Conservation (phyloP, 2,329 filamentous ascomycete genomes). For the Periconia digitata region DNA sequence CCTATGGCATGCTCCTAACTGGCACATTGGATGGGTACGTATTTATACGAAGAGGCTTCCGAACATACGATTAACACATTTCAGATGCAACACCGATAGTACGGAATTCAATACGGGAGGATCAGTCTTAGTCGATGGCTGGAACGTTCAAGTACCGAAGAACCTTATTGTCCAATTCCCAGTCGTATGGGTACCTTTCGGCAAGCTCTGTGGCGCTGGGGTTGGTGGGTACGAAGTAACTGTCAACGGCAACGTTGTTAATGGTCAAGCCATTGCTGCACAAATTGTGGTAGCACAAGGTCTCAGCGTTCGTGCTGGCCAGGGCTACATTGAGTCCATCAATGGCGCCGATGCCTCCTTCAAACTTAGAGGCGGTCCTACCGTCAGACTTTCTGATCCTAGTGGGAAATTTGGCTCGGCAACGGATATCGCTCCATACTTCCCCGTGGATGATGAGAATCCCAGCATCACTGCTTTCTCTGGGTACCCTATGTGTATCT, state of each 20-base stretch:
- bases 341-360: constrained; percentile 36
- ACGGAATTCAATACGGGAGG: constrained; percentile 50
- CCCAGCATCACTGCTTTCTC: constrained; percentile 53
- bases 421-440: constrained; percentile 36
- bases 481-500: constrained; percentile 57
- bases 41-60: background rate
- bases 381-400: constrained; percentile 49
- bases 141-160: constrained; percentile 50
- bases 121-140: constrained; percentile 49
- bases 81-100: constrained; percentile 22
- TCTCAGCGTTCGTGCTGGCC: constrained; percentile 38
- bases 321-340: constrained; percentile 41
- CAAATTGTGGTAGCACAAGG: constrained; percentile 42
- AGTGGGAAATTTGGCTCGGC: constrained; percentile 45
- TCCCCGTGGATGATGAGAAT: constrained; percentile 53
- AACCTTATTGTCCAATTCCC: constrained; percentile 56
- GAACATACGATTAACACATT: background rate
- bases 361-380: constrained; percentile 42
- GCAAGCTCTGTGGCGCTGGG: constrained; percentile 27
- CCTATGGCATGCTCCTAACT: constrained; percentile 28
- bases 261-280: constrained; percentile 41
- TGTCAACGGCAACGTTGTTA: constrained; percentile 45
- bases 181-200: constrained; percentile 49
- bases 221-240: constrained; percentile 26
- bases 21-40: constrained; percentile 32